Conservation (phyloP, 2,329 filamentous ascomycete species). For the Fusarium sulawesiense region DNA sequence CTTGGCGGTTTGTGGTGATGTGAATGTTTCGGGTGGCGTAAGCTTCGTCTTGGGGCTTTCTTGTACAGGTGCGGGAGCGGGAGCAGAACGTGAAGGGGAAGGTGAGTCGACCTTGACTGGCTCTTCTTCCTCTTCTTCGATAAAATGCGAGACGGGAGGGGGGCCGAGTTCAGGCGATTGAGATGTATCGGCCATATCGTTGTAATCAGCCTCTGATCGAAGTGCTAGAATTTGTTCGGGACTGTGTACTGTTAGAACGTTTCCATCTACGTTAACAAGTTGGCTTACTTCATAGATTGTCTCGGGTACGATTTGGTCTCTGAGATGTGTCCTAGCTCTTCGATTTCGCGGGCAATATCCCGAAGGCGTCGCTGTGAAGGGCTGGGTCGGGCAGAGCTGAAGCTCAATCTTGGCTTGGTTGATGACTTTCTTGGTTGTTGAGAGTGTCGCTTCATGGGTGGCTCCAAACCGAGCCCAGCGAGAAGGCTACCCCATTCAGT, state of each 20-base stretch:
- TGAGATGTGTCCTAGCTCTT: slow-evolving; percentile 66
- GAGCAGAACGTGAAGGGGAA: slow-evolving; percentile 38
- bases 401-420: slow-evolving; percentile 56
- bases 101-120: slow-evolving; percentile 66
- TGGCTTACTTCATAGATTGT: slow-evolving; percentile 73
- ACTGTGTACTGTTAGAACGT: slow-evolving; percentile 55
- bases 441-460: slow-evolving; percentile 63
- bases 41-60: slow-evolving; percentile 45
- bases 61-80: slow-evolving; percentile 15
- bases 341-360: slow-evolving; percentile 66
- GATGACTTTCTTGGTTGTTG: slow-evolving; percentile 56
- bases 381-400: slow-evolving; percentile 55
- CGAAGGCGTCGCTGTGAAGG: slow-evolving; percentile 68
- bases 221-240: slow-evolving; percentile 73
- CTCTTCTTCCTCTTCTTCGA: slow-evolving; percentile 67
- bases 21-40: slow-evolving; percentile 48
- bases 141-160: slow-evolving; percentile 68
- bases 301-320: slow-evolving; percentile 77
- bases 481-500: slow-evolving; percentile 76
- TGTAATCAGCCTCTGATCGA: slow-evolving; percentile 59
- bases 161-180: slow-evolving; percentile 78
- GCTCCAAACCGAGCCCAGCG: slow-evolving; percentile 71
- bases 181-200: slow-evolving; percentile 60
- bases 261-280: not conserved
- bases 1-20: slow-evolving; percentile 46